A percentile compares a stretch with the other conserved stretches of the same genome.
These are phyloP conservation scores for Microdochium bolleyi DNA, from an alignment of 2,329 filamentous ascomycete species.

Conservation along the genomic window DNA sequence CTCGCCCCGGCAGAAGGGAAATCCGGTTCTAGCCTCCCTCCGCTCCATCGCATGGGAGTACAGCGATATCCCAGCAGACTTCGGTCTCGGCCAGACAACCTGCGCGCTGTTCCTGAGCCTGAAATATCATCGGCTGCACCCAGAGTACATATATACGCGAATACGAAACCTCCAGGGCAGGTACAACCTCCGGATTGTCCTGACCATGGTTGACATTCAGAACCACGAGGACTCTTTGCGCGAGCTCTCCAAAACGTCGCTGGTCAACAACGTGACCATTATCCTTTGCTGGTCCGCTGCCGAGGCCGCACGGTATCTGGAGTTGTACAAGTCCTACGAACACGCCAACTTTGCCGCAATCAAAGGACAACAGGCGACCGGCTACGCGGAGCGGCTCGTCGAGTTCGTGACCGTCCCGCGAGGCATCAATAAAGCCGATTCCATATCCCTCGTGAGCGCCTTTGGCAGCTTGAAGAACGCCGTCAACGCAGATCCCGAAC, in stretches of 20 bases:
- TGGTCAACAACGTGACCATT: conserved; percentile 88
- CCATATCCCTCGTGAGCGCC: conserved; percentile 79
- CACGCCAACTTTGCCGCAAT: conserved; percentile 75
- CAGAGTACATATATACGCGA: conserved; percentile 94
- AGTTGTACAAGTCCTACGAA: conserved; percentile 92
- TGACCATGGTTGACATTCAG: conserved; percentile 89
- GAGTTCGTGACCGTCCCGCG: conserved; percentile 90
- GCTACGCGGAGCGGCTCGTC: conserved; percentile 78
- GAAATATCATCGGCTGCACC: conserved; percentile 95
- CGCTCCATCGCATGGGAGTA: conserved; percentile 89
- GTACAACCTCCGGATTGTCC: conserved; percentile 77
- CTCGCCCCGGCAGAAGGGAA: conserved; percentile 88
- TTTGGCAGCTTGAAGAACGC: conserved; percentile 86
- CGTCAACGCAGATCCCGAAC: conserved; percentile 80
- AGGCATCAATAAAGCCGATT: conserved; percentile 90
- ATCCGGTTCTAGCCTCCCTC: conserved; percentile 80
- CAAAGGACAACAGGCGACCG: conserved; percentile 72
- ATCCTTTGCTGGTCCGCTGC: conserved; percentile 91
- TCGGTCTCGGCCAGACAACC: conserved; percentile 77
- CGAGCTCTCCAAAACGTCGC: conserved; percentile 84
- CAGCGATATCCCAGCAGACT: conserved; percentile 92
- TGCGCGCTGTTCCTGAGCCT: conserved; percentile 89
- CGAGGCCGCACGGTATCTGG: conserved; percentile 88
- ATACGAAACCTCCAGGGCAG: conserved; percentile 78
- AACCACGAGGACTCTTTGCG: conserved; percentile 88